Evolutionary conservation across 306 rosid genomes (phyloP).

Genomic region (Gastrolobium villosum): DNA sequence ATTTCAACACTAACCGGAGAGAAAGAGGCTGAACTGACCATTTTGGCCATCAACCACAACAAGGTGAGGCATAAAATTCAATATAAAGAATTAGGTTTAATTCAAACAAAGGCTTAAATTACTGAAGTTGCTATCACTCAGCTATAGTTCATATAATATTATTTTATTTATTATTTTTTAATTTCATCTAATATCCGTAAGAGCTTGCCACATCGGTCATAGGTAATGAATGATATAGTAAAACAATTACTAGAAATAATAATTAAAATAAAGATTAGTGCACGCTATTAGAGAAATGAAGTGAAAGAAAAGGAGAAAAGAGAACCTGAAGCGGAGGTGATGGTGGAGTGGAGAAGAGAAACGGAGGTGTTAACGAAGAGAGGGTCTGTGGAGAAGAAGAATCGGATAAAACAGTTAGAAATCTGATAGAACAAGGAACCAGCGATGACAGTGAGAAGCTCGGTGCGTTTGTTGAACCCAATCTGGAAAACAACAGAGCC

Average conservation of each 20-base stretch:
- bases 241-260: too few species aligned
- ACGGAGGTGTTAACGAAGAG: slow-evolving; percentile 89
- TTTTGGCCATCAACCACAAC: background rate
- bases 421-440: slow-evolving; percentile 75
- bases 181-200: background rate
- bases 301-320: background rate
- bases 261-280: too few species aligned
- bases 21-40: slow-evolving; percentile 19
- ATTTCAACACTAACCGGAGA: too few species aligned
- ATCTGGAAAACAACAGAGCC: slow-evolving; percentile 67
- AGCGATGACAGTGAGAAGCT: slow-evolving; percentile 63
- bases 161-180: background rate
- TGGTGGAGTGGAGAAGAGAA: slow-evolving; percentile 82
- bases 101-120: slow-evolving; percentile 3
- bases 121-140: background rate
- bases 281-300: background rate
- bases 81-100: background rate
- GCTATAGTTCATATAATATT: background rate
- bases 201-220: too few species aligned
- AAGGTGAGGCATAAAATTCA: background rate
- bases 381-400: slow-evolving; percentile 60
- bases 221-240: too few species aligned
- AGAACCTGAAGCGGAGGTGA: slow-evolving; percentile 85
- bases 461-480: slow-evolving; percentile 55
- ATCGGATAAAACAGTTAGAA: slow-evolving; percentile 65